Conservation (phyloP, 164 flowering plant species). For the Vitis rotundifolia region DNA sequence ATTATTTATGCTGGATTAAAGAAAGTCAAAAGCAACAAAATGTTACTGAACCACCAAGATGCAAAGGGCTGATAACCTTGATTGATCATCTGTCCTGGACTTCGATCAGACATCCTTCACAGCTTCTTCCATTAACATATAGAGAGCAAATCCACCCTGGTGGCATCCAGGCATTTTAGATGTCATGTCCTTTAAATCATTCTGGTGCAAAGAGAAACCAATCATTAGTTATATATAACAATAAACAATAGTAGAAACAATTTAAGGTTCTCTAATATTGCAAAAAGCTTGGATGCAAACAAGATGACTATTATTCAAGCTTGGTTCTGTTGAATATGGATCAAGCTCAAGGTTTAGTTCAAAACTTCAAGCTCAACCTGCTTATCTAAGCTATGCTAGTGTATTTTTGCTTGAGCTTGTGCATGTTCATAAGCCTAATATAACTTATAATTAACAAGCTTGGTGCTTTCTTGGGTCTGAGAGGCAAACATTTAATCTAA, state of each 20-base stretch:
- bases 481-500: too few species aligned
- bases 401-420: too few species aligned
- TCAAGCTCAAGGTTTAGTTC: too few species aligned
- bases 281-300: neutral
- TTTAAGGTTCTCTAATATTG: neutral
- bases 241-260: neutral
- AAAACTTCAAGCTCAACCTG: too few species aligned
- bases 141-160: conserved; percentile 87
- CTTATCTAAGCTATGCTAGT: too few species aligned
- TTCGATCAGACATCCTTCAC: conserved; percentile 24
- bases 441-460: too few species aligned
- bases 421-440: too few species aligned
- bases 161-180: conserved; percentile 97
- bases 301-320: too few species aligned
- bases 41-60: neutral
- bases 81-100: conserved; percentile 3
- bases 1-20: neutral
- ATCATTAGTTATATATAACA: conserved; percentile 4
- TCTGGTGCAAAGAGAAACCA: conserved; percentile 37
- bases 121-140: conserved; percentile 59
- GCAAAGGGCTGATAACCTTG: neutral
- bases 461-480: too few species aligned
- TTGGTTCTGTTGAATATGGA: too few species aligned
- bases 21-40: neutral
- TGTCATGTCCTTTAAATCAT: conserved; percentile 55